Base-by-base conservation (phyloP, 352 stramenopile species). In the Detonula confervacea region DNA sequence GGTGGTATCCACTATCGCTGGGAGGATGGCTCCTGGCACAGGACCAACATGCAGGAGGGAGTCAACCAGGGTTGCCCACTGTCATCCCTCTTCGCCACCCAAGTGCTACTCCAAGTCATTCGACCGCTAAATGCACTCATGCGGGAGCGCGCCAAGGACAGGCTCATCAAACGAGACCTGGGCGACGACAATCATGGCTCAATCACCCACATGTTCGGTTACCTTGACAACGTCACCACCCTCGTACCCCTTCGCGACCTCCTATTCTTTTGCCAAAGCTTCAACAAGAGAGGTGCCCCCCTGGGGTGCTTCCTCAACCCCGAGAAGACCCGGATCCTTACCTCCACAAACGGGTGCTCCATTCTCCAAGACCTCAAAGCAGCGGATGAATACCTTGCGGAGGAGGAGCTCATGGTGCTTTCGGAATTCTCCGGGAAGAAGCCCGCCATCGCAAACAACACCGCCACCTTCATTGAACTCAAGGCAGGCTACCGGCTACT, bases 51-150 rank as follows among this genome's bases (percentile, higher is more conserved):
- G 33, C 0, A 52, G 4, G 33, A 65, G 14, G 56, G 56, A 0
- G 33, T 65, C 14, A 52, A 29, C 3, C 61, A 70, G 59, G 61
- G 61, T 9, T 70, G 61, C 20, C 61, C 61, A 9, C 25, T 70
- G 16, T 70, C 61, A 33, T 42, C 42, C 2, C 5, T 70, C 7
- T 60, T 70, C 59, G 61, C 61, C 14, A 33, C 42, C 0, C 18
- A 59, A 35, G 61, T 70, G 2, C 39, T 70, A 16, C 16, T 29
- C 22, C 4, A 20, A 12, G 30, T 65, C 4, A 14, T 65, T 2
- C 12, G 30, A 16, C 56, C 56, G n/a, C 1, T 65, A n/a, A 33
- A 42, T 11, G 16, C 33, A 6, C 16, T 22, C 0, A 12, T 62
- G 20, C 5, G 4, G n/a, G 30, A 64, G 9, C 27, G 55, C 8